A percentile compares a stretch with the other conserved stretches of the same genome.
phyloP scores from a whole-genome alignment of 768 basidiomycete species.

The Auriscalpium orientale region DNA sequence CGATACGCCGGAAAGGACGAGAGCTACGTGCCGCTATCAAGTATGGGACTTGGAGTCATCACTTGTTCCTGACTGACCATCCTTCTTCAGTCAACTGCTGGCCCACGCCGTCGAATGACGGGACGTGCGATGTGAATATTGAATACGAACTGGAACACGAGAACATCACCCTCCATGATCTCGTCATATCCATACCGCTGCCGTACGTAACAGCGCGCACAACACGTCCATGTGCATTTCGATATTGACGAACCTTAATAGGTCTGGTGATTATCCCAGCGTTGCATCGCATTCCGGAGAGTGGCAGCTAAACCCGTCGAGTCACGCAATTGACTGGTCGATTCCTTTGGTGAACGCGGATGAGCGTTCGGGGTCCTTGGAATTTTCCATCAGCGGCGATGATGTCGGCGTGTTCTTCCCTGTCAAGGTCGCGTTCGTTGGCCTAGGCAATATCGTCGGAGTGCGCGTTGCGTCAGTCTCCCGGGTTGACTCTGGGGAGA shows the following conservation, averaged over 20 bases:
- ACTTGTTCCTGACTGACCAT: neutral
- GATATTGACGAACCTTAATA: slow-evolving; percentile 19
- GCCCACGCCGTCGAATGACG: slow-evolving; percentile 88
- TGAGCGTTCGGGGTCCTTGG: slow-evolving; percentile 76
- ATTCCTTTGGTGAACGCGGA: slow-evolving; percentile 58
- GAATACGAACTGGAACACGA: slow-evolving; percentile 95
- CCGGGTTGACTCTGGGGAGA: slow-evolving; percentile 40
- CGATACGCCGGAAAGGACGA: slow-evolving; percentile 87
- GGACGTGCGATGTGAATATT: slow-evolving; percentile 91
- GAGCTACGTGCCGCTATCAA: slow-evolving; percentile 82
- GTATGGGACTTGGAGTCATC: slow-evolving; percentile 39
- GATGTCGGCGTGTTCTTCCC: slow-evolving; percentile 88
- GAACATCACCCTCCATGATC: slow-evolving; percentile 71
- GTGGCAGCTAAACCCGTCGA: slow-evolving; percentile 76
- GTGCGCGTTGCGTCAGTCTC: slow-evolving; percentile 55
- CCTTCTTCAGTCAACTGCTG: slow-evolving; percentile 79
- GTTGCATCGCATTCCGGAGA: slow-evolving; percentile 69
- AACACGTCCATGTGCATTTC: neutral
- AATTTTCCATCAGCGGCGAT: slow-evolving; percentile 83
- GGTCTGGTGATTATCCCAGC: slow-evolving; percentile 78
- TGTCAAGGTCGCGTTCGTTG: slow-evolving; percentile 75
- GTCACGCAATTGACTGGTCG: slow-evolving; percentile 81
- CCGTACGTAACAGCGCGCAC: slow-evolving; percentile 51
- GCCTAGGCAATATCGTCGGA: slow-evolving; percentile 74
- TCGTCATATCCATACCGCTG: slow-evolving; percentile 86